phyloP scores from a whole-genome alignment of 352 stramenopile genomes.

The Phytophthora idaei region DNA sequence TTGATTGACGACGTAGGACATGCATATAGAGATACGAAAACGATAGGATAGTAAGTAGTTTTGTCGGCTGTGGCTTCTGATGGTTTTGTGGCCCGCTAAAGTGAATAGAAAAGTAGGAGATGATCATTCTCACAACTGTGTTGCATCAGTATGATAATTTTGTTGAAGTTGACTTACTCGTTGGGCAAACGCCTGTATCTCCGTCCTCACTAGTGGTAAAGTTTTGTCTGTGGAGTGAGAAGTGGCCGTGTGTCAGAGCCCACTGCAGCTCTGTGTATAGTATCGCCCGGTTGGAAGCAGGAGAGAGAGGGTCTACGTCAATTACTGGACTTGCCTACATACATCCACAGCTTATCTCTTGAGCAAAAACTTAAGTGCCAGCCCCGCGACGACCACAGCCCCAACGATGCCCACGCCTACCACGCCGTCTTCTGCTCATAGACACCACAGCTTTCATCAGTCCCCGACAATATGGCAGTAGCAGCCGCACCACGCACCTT shows the following conservation, averaged over 20 bases:
- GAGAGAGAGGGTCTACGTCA: constrained; percentile 10
- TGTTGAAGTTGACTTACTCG: constrained; percentile 29
- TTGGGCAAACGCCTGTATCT: constrained; percentile 9
- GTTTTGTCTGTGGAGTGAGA: constrained; percentile 8
- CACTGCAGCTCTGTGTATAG: constrained; percentile 11
- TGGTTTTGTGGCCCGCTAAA: constrained; percentile 20
- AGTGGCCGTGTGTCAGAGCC: neutral
- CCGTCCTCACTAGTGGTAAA: neutral
- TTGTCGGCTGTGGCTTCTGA: constrained; percentile 16
- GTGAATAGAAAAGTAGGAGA: constrained; percentile 28
- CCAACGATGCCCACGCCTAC: constrained; percentile 72
- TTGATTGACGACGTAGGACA: constrained; percentile 31
- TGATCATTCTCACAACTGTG: constrained; percentile 6
- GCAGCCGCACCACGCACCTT: constrained; percentile 36
- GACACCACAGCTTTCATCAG: constrained; percentile 10
- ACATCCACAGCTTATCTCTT: constrained; percentile 53
- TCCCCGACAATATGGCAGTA: neutral
- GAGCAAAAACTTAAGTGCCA: constrained; percentile 76
- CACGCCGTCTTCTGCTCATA: constrained; percentile 54
- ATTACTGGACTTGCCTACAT: constrained; percentile 18
- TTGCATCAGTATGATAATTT: neutral
- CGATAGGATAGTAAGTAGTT: constrained; percentile 38
- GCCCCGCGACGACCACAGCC: constrained; percentile 70
- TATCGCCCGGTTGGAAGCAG: constrained; percentile 11
- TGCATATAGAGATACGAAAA: constrained; percentile 40